Base-by-base conservation (phyloP, 1,284 basidiomycete genomes). In the Rhodofomes roseus region DNA sequence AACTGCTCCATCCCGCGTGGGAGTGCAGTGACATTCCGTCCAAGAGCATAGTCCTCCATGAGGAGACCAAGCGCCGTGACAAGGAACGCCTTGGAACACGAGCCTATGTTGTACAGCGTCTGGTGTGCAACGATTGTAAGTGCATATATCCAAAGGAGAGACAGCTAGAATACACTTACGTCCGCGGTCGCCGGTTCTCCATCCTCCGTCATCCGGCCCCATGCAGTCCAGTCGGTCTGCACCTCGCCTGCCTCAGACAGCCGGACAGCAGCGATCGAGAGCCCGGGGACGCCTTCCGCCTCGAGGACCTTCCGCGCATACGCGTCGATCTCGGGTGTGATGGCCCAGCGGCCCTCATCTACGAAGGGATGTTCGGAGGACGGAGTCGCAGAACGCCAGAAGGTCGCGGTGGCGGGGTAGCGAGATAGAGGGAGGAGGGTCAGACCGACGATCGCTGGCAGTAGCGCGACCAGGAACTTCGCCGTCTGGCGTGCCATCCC, bases 41-140 rank as follows among this genome's bases (percentile, higher is more conserved):
- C 66, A 0, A 55, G 55, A 1, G 62, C 62, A 25, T 59, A 68
- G 59, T 68, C 66, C 6, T 68, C 62, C 41, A 68, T 66, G 9
- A 68, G 55, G 16, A 79, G 66, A 0, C 76, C 78, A 1, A 79
- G 41, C 0, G 77, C 66, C 1, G 74, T 62, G 0, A 71, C 68
- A 0, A 76, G 71, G 65, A 81, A 80, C 0, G 78, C 71, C 61
- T 81, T 82, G 1, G 78, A 77, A 63, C 76, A 79, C 18, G 79
- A 79, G 0, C 71, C 79, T 43, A 82, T 73, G 1, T 63, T 66
- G 61, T 79, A 79, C 27, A 76, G 62, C 0, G 77, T 73, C 79
- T 80, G 7, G 39, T 5, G 11, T 14, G 9, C 31, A 5, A 39
- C 27, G 27, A 31, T 12, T 27, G 20, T 51, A 54, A 11, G 16